Conservation (phyloP, 768 basidiomycete species). For the Goffeauzyma gilvescens region DNA sequence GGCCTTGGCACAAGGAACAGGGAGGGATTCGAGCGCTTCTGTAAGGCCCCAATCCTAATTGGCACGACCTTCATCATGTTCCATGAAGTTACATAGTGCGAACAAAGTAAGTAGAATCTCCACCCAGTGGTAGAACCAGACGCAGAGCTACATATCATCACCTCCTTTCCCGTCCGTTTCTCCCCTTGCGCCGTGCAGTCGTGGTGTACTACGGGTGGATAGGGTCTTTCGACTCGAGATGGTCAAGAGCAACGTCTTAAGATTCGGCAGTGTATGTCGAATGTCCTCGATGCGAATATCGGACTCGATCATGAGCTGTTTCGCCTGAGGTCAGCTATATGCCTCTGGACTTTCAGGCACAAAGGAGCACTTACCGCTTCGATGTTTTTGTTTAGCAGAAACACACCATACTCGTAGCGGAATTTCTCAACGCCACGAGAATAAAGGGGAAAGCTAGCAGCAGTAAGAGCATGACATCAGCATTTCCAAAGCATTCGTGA, state of each 20-base stretch:
- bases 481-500: not conserved
- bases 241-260: conserved; percentile 79
- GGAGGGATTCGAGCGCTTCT: too few species aligned
- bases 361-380: conserved; percentile 48
- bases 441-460: conserved; percentile 73
- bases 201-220: too few species aligned
- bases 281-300: conserved; percentile 75
- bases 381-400: conserved; percentile 88
- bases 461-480: not conserved
- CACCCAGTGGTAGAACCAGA: too few species aligned
- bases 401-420: conserved; percentile 93
- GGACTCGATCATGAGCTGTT: conserved; percentile 84
- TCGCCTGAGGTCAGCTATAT: not conserved
- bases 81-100: too few species aligned
- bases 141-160: too few species aligned
- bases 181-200: too few species aligned
- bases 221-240: conserved; percentile 48
- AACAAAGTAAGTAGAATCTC: too few species aligned
- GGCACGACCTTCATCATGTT: too few species aligned
- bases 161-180: too few species aligned
- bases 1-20: too few species aligned
- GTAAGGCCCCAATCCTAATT: too few species aligned
- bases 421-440: conserved; percentile 88
- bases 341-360: not conserved
- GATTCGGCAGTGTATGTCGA: conserved; percentile 86